phyloP scores from a whole-genome alignment of 73 alveolate species.

The Paramecium sonneborni region DNA sequence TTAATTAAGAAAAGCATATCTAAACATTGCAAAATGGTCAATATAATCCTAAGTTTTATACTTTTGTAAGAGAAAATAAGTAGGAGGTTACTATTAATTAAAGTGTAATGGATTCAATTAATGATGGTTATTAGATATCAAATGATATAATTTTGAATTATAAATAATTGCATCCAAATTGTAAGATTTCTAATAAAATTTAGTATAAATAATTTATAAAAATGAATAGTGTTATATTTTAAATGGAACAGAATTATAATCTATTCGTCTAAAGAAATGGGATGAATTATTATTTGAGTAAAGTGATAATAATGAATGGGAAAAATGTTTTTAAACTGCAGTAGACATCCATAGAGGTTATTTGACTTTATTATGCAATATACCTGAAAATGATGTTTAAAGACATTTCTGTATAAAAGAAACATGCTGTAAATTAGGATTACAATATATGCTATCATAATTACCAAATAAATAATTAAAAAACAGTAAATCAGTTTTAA shows the following conservation, averaged over 20 bases:
- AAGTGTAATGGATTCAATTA: slow-evolving; percentile 48
- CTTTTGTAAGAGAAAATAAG: neutral
- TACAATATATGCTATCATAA: neutral
- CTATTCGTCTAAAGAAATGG: neutral
- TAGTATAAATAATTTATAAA: neutral
- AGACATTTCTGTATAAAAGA: neutral
- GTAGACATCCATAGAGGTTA: neutral
- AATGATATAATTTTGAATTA: neutral
- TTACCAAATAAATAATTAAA: slow-evolving; percentile 28
- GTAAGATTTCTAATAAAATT: neutral
- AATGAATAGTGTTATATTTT: slow-evolving; percentile 1
- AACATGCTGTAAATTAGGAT: slow-evolving; percentile 15
- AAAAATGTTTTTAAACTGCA: neutral
- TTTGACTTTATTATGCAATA: slow-evolving; percentile 13
- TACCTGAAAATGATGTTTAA: slow-evolving; percentile 45
- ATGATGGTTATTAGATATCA: slow-evolving; percentile 32
- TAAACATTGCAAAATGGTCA: neutral
- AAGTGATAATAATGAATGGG: slow-evolving; percentile 52
- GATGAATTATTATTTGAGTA: slow-evolving; percentile 33
- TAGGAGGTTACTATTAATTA: neutral
- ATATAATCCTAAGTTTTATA: neutral
- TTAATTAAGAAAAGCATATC: neutral
- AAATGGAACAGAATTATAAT: neutral
- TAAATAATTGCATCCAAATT: neutral
- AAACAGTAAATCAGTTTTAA: neutral